Percentiles rank a stretch among this genome's conserved stretches.
These are phyloP conservation scores for Taiozyma onychis DNA, from an alignment of 1,139 yeast genomes.

Conservation along the genomic window DNA sequence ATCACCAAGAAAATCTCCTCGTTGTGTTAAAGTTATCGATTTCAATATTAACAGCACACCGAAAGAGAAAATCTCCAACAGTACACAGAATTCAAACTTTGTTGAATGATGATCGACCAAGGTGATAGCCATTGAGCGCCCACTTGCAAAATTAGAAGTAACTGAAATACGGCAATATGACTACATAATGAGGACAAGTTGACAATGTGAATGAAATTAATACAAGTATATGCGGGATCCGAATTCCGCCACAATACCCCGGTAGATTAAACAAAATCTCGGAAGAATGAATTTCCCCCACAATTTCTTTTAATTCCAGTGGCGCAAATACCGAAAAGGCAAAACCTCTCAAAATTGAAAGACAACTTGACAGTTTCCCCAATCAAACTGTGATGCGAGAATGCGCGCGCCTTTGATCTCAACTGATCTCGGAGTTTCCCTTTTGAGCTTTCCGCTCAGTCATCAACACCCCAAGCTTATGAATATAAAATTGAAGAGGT, in stretches of 20 bases:
- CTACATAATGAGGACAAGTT: not conserved
- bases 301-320: not conserved
- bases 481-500: not conserved
- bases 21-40: not conserved
- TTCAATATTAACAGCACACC: not conserved
- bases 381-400: not conserved
- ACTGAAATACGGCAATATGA: not conserved
- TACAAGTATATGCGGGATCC: not conserved
- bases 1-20: constrained; percentile 1
- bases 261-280: not conserved
- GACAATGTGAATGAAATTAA: not conserved
- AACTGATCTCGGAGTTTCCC: not conserved
- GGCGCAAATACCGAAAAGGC: not conserved
- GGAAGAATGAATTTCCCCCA: not conserved
- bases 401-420: not conserved
- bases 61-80: not conserved
- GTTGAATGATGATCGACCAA: constrained; percentile 1
- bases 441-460: not conserved
- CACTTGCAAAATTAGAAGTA: not conserved
- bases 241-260: not conserved
- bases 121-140: not conserved
- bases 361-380: not conserved
- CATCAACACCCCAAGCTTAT: not conserved
- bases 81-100: not conserved
- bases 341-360: not conserved